Evolutionary conservation across 148 eudicot species (phyloP).

Genomic region (Salicornia ramosissima): DNA sequence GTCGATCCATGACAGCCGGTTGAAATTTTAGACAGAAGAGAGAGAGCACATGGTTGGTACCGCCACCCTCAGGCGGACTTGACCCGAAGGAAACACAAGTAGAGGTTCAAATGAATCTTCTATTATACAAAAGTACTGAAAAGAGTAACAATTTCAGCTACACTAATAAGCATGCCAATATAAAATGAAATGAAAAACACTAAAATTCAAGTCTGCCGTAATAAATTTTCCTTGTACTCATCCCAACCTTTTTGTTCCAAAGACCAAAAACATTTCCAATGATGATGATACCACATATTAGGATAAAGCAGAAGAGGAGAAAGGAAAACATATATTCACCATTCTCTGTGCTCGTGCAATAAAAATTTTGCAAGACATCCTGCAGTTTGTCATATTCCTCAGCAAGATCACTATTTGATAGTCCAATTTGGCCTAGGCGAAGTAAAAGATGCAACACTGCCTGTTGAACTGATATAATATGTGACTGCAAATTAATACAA

Average conservation of each 20-base stretch:
- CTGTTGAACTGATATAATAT: conserved; percentile 30
- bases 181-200: too few relatives aligned
- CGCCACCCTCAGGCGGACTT: too few relatives aligned
- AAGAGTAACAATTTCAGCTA: not conserved
- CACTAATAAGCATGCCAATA: not conserved
- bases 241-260: not conserved
- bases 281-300: not conserved
- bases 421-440: conserved; percentile 61
- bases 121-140: not conserved
- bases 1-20: too few relatives aligned
- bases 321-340: conserved; percentile 28
- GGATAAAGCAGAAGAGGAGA: not conserved
- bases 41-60: too few relatives aligned
- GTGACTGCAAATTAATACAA: not conserved
- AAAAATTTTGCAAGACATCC: conserved; percentile 44
- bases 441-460: conserved; percentile 63
- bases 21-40: too few relatives aligned
- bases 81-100: not conserved
- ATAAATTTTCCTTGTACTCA: too few relatives aligned
- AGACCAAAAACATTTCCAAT: not conserved
- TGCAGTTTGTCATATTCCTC: conserved; percentile 70
- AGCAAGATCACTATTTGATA: conserved; percentile 36
- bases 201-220: too few relatives aligned
- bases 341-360: conserved; percentile 36
- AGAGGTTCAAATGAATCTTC: not conserved